A percentile compares a stretch with the other conserved stretches of the same genome.
These are phyloP conservation scores for Prunus armeniaca DNA, from an alignment of 306 rosid genomes.

Conservation along the genomic window DNA sequence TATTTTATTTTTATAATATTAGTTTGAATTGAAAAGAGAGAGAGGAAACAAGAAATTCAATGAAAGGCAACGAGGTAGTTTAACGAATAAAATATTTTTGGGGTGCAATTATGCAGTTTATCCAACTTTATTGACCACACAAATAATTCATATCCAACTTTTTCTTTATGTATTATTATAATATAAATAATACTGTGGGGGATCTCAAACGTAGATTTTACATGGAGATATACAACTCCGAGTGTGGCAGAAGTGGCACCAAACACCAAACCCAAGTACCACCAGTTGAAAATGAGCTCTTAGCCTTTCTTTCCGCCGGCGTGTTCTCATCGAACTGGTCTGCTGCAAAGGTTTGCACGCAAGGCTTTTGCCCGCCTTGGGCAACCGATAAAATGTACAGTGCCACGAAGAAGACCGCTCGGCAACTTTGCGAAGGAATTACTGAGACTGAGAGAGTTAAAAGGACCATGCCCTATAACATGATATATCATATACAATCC, in stretches of 20 bases:
- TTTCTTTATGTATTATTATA: neutral
- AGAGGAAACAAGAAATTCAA: neutral
- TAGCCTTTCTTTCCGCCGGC: conserved; percentile 42
- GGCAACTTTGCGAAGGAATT: conserved; percentile 16
- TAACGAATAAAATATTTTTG: no score
- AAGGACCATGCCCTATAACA: conserved; percentile 44
- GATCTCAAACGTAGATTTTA: conserved; percentile 8
- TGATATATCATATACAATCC: neutral
- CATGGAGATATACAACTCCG: conserved; percentile 58
- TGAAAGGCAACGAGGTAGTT: neutral
- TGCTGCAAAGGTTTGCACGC: conserved; percentile 85
- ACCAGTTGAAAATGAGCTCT: conserved; percentile 80
- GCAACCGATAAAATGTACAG: conserved; percentile 62
- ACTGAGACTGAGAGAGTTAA: conserved; percentile 52
- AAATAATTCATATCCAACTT: neutral
- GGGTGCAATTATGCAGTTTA: neutral
- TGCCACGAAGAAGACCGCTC: conserved; percentile 35
- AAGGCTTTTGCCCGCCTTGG: conserved; percentile 74
- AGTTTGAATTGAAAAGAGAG: no score
- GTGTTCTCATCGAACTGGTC: conserved; percentile 71
- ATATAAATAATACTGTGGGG: neutral
- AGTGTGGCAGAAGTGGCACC: conserved; percentile 49
- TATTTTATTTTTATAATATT: no score
- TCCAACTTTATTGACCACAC: neutral
- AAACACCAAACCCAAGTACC: conserved; percentile 58